Conservation (phyloP, 2,329 filamentous ascomycete genomes). For the Didymella segeticola region DNA sequence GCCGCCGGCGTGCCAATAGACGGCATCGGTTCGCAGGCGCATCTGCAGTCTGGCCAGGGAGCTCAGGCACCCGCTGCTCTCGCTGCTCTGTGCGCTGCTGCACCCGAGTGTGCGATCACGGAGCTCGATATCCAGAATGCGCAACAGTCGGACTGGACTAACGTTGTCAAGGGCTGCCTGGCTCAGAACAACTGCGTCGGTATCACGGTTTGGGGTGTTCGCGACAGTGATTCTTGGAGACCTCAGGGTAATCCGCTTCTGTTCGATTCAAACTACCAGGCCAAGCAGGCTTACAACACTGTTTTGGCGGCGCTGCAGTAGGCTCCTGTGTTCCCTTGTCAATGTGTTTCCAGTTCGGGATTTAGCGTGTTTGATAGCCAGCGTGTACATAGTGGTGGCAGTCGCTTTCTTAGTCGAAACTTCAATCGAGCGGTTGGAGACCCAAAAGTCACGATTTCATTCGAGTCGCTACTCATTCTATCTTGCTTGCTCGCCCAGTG, state of each 20-base stretch:
- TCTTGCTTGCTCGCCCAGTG: slow-evolving; percentile 19
- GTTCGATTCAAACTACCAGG: slow-evolving; percentile 53
- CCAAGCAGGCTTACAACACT: slow-evolving; percentile 52
- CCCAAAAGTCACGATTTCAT: neutral
- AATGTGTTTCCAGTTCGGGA: neutral
- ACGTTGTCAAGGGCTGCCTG: slow-evolving; percentile 65
- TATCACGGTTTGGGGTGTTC: slow-evolving; percentile 68
- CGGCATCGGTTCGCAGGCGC: slow-evolving; percentile 65
- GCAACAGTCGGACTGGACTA: slow-evolving; percentile 64
- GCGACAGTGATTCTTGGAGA: slow-evolving; percentile 57
- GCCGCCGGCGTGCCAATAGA: slow-evolving; percentile 69
- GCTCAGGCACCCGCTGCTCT: slow-evolving; percentile 57
- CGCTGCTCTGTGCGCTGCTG: slow-evolving; percentile 61
- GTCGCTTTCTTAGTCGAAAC: neutral
- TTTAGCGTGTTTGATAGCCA: neutral
- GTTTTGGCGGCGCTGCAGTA: slow-evolving; percentile 39
- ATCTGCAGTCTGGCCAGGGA: slow-evolving; percentile 55
- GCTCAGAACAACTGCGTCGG: slow-evolving; percentile 67
- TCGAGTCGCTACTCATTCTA: slow-evolving; percentile 9
- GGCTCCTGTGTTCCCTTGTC: neutral
- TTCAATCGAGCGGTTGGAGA: neutral
- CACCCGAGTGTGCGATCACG: slow-evolving; percentile 68
- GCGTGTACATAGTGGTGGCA: neutral
- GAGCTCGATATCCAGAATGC: slow-evolving; percentile 72
- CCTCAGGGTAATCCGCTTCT: slow-evolving; percentile 51